Evolutionary conservation across 2,329 filamentous ascomycete species (phyloP).

Genomic region (Chaetoscypha palmicola): DNA sequence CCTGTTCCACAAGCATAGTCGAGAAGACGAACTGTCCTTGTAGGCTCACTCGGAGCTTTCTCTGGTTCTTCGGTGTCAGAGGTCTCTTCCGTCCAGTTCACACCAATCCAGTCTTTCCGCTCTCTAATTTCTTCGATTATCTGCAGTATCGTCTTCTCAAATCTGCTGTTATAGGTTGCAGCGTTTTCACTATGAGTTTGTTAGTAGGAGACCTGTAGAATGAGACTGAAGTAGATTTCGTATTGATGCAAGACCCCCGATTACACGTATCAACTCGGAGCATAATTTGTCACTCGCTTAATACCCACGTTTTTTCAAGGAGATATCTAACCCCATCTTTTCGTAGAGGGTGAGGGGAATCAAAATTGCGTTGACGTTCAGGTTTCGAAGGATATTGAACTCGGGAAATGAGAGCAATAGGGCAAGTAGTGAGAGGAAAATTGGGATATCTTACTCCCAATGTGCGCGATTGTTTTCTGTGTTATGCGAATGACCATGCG

Average conservation of each 20-base stretch:
- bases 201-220: background rate
- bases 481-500: constrained; percentile 15
- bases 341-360: no score
- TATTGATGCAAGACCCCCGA: background rate
- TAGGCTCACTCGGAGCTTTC: constrained; percentile 7
- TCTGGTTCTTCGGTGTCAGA: constrained; percentile 25
- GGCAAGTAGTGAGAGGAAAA: constrained; percentile 2
- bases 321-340: no score
- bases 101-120: constrained; percentile 54
- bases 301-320: no score
- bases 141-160: constrained; percentile 44
- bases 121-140: constrained; percentile 48
- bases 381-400: no score
- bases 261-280: no score
- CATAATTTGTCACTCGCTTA: no score
- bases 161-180: constrained; percentile 49
- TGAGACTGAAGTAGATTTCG: background rate
- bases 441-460: constrained; percentile 35
- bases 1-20: constrained; percentile 76
- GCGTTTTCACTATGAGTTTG: constrained; percentile 38
- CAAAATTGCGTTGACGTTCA: no score
- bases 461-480: constrained; percentile 34
- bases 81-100: constrained; percentile 43
- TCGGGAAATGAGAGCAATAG: background rate
- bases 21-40: constrained; percentile 46